Evolutionary conservation across 2,329 filamentous ascomycete genomes (phyloP).

Genomic region (Lojkania enalia): DNA sequence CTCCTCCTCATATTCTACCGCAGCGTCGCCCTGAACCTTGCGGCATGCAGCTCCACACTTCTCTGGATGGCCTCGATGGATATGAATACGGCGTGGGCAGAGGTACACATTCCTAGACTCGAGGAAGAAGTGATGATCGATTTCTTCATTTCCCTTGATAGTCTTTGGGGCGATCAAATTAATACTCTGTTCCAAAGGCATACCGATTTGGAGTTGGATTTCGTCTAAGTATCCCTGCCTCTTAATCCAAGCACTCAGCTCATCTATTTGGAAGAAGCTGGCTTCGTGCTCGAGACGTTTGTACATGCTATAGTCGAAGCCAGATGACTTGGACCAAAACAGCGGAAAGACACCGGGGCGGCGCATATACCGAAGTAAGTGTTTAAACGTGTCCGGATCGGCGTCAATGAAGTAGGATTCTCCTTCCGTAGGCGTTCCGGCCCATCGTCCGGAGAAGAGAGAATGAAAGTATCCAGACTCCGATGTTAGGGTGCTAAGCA

Average conservation of each 20-base stretch:
- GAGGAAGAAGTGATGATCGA: no score
- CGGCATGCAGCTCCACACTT: no score
- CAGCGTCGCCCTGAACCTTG: no score
- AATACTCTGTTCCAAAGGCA: no score
- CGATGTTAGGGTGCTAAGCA: background rate
- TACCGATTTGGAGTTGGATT: no score
- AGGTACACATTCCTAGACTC: no score
- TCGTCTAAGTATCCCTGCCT: constrained; percentile 18
- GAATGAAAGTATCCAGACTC: constrained; percentile 74
- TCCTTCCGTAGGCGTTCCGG: constrained; percentile 5
- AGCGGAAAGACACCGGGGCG: constrained; percentile 29
- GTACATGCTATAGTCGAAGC: constrained; percentile 38
- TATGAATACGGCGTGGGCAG: no score
- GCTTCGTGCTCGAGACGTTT: constrained; percentile 32
- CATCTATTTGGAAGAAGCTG: constrained; percentile 31
- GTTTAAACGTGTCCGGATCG: constrained; percentile 35
- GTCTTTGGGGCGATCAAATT: no score
- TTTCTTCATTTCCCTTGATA: no score
- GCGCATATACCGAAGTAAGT: constrained; percentile 41
- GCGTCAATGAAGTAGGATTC: constrained; percentile 42
- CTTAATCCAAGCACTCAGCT: constrained; percentile 33
- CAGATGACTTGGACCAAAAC: constrained; percentile 31
- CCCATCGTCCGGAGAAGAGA: constrained; percentile 43
- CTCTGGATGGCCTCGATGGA: no score
- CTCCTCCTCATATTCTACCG: no score